Base-by-base conservation (phyloP, 306 rosid genomes). In the Vigna radiata region DNA sequence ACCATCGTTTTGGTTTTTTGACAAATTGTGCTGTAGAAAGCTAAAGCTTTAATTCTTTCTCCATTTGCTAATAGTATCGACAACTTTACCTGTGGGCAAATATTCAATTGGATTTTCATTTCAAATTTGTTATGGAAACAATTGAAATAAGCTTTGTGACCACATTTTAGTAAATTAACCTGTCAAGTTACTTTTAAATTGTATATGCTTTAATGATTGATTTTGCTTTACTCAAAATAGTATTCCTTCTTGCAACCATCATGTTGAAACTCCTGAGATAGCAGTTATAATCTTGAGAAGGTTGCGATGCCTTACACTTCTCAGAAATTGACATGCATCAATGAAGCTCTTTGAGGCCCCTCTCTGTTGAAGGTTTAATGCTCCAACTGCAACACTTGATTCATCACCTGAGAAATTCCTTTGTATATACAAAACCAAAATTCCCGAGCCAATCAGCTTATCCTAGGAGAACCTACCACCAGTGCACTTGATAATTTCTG, bases 341-440 rank as follows among this genome's bases (percentile, higher is more conserved):
- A 66, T 46, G 79, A 80, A 73, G 33, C 75, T 73, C 55, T 36
- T 66, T 10, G 63, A 80, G 19, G 84, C 84, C 47, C 76, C 79
- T 56, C 14, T 67, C 6, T 80, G 79, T 46, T 80, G 55, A 80
- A 73, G 84, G 56, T 73, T 80, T n/a, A 85, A 37, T 0, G 82
- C 86, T 71, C 82, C 79, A 4, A 85, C 10, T 4, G 81, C 86
- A 19, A 85, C 68, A 43, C 3, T 48, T 58, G 79, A 46, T 67
- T 43, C 82, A 52, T 75, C 75, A 0, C 18, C 3, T 21, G 44
- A 13, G 52, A 82, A 71, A 5, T 72, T 64, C 86, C 89, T 76
- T 82, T 85, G 60, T 85, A 85, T 21, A 21, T 3, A 82, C 77
- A 52, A 70, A 83, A 61, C 85, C 83, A 68, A 84, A 87, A 52